Evolutionary conservation across 2,329 filamentous ascomycete genomes (phyloP).

Genomic region (Dendryphion nanum): DNA sequence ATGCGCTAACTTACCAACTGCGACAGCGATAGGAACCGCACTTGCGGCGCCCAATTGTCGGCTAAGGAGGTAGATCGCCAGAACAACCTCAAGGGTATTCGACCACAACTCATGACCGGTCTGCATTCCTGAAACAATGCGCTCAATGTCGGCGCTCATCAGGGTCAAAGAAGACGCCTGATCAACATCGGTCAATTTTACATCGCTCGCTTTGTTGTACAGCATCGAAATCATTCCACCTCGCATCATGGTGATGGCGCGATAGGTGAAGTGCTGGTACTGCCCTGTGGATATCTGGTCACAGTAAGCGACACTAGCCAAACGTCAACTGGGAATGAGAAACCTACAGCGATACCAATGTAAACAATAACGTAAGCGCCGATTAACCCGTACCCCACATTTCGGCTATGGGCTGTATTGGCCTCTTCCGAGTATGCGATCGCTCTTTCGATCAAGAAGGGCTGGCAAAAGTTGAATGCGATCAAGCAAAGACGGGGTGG

Average conservation of each 20-base stretch:
- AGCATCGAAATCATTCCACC: conserved; percentile 37
- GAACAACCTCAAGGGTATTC: conserved; percentile 41
- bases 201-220: conserved; percentile 31
- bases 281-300: conserved; percentile 31
- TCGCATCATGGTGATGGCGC: conserved; percentile 36
- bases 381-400: conserved; percentile 34
- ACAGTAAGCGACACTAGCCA: conserved; percentile 10
- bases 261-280: conserved; percentile 34
- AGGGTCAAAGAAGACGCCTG: conserved; percentile 31
- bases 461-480: conserved; percentile 38
- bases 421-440: conserved; percentile 25
- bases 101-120: conserved; percentile 36
- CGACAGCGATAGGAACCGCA: conserved; percentile 47
- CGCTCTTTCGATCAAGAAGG: conserved; percentile 34
- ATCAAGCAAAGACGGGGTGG: conserved; percentile 29
- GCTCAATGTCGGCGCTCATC: conserved; percentile 39
- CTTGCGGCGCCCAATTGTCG: conserved; percentile 50
- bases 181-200: conserved; percentile 29
- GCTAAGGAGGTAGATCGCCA: conserved; percentile 51
- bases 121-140: conserved; percentile 34
- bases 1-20: conserved; percentile 31
- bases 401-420: conserved; percentile 14
- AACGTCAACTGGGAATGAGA: conserved; percentile 1
- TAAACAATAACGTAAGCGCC: conserved; percentile 36
- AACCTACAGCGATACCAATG: conserved; percentile 32